Conservation (phyloP, 2,329 filamentous ascomycete species). For the Rutstroemia sp. region DNA sequence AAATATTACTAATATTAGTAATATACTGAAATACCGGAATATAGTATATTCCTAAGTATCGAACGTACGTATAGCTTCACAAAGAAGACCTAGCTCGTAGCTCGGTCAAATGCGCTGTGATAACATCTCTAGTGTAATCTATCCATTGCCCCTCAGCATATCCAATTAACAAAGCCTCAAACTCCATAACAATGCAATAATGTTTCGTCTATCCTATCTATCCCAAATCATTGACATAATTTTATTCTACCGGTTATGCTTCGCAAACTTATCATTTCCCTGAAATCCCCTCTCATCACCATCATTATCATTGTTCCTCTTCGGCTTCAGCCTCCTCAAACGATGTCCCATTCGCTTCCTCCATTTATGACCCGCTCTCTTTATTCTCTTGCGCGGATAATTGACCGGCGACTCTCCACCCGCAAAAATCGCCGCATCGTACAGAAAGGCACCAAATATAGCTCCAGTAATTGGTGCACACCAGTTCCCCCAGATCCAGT, state of each 20-base stretch:
- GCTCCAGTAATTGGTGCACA: slow-evolving; percentile 32
- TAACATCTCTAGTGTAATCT: too few species aligned
- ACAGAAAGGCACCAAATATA: slow-evolving; percentile 39
- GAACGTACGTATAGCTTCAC: too few species aligned
- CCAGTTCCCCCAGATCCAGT: slow-evolving; percentile 38
- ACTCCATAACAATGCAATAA: background rate
- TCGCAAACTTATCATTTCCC: background rate
- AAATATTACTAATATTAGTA: too few species aligned
- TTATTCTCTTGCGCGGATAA: slow-evolving; percentile 38
- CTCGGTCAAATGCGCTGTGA: too few species aligned
- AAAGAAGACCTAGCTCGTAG: too few species aligned
- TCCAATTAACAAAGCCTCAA: background rate
- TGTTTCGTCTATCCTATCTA: too few species aligned
- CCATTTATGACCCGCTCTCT: slow-evolving; percentile 39
- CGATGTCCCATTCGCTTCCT: slow-evolving; percentile 23
- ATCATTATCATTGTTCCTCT: background rate
- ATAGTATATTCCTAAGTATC: too few species aligned
- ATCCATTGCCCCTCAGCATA: too few species aligned
- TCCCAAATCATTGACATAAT: too few species aligned
- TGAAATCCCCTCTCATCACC: background rate
- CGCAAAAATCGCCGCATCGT: slow-evolving; percentile 44
- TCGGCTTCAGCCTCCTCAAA: slow-evolving; percentile 9
- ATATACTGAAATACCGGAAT: too few species aligned
- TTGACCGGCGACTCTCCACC: slow-evolving; percentile 44
- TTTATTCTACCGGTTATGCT: too few species aligned